These are phyloP conservation scores for Gymnopilus dilepis DNA, from an alignment of 768 basidiomycete species.

Conservation along the genomic window DNA sequence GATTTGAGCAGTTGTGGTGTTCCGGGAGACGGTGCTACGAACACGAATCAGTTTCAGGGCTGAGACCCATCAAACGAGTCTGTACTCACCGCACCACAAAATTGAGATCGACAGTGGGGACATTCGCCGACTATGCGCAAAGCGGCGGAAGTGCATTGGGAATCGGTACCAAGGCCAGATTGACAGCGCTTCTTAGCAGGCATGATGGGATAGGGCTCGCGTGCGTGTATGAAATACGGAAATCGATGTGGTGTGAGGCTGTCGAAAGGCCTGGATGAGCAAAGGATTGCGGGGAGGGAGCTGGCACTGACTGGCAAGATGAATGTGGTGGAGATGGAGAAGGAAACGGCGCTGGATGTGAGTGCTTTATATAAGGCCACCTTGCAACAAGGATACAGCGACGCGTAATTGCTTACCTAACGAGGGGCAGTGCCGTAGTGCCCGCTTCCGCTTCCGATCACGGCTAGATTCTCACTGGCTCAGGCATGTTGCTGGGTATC, in stretches of 20 bases:
- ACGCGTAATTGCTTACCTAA: slow-evolving; percentile 39
- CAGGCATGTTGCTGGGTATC: background rate
- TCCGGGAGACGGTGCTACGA: slow-evolving; percentile 86
- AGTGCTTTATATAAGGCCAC: slow-evolving; percentile 30
- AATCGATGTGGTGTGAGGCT: slow-evolving; percentile 8
- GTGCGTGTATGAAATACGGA: slow-evolving; percentile 19
- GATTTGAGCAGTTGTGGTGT: slow-evolving; percentile 82
- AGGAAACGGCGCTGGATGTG: slow-evolving; percentile 11
- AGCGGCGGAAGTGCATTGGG: slow-evolving; percentile 77
- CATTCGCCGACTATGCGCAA: slow-evolving; percentile 87
- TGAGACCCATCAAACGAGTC: slow-evolving; percentile 12
- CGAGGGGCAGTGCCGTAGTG: slow-evolving; percentile 22
- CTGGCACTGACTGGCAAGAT: slow-evolving; percentile 22
- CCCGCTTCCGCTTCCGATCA: slow-evolving; percentile 28
- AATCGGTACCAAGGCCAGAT: slow-evolving; percentile 52
- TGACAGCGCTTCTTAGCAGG: slow-evolving; percentile 90
- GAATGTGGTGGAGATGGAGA: slow-evolving; percentile 23
- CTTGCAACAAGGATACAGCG: slow-evolving; percentile 32
- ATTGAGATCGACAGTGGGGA: slow-evolving; percentile 76
- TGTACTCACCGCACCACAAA: slow-evolving; percentile 72
- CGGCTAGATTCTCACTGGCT: background rate
- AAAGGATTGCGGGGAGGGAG: slow-evolving; percentile 2
- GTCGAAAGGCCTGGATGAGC: background rate
- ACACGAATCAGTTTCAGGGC: slow-evolving; percentile 22
- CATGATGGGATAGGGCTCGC: slow-evolving; percentile 47